phyloP scores from a whole-genome alignment of 2,329 filamentous ascomycete species.

The Orbilia ellipsospora region DNA sequence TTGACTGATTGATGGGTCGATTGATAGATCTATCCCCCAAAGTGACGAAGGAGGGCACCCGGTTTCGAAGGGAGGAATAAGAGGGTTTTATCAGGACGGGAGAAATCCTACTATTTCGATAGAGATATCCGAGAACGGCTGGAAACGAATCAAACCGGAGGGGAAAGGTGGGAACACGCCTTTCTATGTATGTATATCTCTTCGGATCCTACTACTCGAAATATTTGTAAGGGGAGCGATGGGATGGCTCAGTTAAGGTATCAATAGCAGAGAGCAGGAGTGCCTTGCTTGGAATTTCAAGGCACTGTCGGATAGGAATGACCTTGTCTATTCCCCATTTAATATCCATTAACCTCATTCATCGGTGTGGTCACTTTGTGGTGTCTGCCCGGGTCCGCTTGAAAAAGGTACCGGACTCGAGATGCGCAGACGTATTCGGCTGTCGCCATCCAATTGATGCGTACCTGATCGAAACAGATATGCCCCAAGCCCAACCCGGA shows the following conservation, averaged over 20 bases:
- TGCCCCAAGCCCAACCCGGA: constrained; percentile 43
- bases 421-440: constrained; percentile 47
- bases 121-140: constrained; percentile 43
- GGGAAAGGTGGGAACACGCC: constrained; percentile 17
- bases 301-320: constrained; percentile 50
- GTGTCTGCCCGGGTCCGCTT: constrained; percentile 37
- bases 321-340: constrained; percentile 30
- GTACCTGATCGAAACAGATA: constrained; percentile 46
- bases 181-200: constrained; percentile 11
- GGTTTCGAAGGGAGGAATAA: constrained; percentile 16
- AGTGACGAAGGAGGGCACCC: constrained; percentile 20
- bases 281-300: constrained; percentile 38
- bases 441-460: constrained; percentile 47
- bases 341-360: constrained; percentile 32
- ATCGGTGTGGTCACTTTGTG: constrained; percentile 25
- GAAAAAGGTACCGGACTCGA: constrained; percentile 52
- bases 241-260: constrained; percentile 45
- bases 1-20: neutral
- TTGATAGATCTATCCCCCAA: constrained; percentile 1
- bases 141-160: constrained; percentile 37
- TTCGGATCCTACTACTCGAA: constrained; percentile 48
- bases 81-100: constrained; percentile 40
- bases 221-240: constrained; percentile 30
- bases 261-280: constrained; percentile 20
- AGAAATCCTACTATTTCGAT: constrained; percentile 44